A percentile compares a stretch with the other conserved stretches of the same genome.
Evolutionary conservation across 1,284 basidiomycete genomes (phyloP).

Genomic region (Stereum hirsutum): DNA sequence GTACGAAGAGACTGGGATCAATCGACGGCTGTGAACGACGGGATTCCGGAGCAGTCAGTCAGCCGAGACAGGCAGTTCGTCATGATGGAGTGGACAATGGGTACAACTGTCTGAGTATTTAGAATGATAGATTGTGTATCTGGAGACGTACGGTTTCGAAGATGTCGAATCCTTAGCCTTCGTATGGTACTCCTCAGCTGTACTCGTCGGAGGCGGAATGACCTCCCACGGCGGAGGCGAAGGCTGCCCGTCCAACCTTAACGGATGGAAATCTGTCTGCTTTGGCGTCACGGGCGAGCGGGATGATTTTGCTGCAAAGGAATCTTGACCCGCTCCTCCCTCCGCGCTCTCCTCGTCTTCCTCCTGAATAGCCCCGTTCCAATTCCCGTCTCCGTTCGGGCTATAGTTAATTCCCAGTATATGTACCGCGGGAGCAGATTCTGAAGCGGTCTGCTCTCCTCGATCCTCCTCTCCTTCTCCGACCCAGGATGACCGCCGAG

Average conservation of each 20-base stretch:
- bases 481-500: too few species aligned
- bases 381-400: too few species aligned
- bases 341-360: too few species aligned
- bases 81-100: too few species aligned
- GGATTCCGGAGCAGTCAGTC: background rate
- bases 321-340: too few species aligned
- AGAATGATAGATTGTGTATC: constrained; percentile 5
- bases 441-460: too few species aligned
- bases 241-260: constrained; percentile 26
- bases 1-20: constrained; percentile 70
- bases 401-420: too few species aligned
- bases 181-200: background rate
- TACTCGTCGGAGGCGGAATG: constrained; percentile 34
- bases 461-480: too few species aligned
- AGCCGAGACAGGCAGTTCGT: background rate
- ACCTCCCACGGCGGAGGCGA: constrained; percentile 56
- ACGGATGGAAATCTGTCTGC: constrained; percentile 17
- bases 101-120: background rate
- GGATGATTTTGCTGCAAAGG: too few species aligned
- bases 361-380: too few species aligned
- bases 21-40: constrained; percentile 26
- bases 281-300: constrained; percentile 5
- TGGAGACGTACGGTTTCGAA: background rate
- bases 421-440: too few species aligned
- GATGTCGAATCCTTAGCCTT: background rate